Percentiles rank a stretch among this genome's conserved stretches.
Conservation (phyloP, 140 eudicot genomes). For the Erigeron philadelphicus region DNA sequence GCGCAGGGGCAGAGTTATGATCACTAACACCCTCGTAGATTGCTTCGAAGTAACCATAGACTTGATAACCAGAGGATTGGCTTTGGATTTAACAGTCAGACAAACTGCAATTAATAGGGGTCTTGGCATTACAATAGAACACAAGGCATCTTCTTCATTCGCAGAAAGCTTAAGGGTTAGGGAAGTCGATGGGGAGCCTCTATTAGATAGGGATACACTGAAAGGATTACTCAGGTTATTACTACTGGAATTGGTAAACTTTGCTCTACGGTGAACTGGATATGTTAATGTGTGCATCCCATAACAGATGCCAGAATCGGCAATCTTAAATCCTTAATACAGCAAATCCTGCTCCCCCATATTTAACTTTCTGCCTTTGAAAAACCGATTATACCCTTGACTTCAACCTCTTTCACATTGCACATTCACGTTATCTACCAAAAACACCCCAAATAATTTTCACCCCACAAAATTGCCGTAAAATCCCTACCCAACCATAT, state of each 20-base stretch:
- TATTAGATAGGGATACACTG: constrained; percentile 72
- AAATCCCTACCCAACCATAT: too few relatives aligned
- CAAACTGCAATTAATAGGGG: constrained; percentile 78
- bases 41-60: constrained; percentile 76
- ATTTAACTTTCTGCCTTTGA: too few relatives aligned
- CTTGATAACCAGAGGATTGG: constrained; percentile 59
- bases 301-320: too few relatives aligned
- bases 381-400: too few relatives aligned
- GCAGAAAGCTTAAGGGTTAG: constrained; percentile 56
- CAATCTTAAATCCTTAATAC: too few relatives aligned
- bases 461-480: too few relatives aligned
- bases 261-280: too few relatives aligned
- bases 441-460: too few relatives aligned
- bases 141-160: constrained; percentile 48
- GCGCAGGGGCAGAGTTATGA: constrained; percentile 86
- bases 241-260: constrained; percentile 58
- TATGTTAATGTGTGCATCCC: too few relatives aligned
- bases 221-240: constrained; percentile 74
- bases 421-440: too few relatives aligned
- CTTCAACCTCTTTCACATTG: too few relatives aligned
- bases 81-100: constrained; percentile 75
- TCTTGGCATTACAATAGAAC: constrained; percentile 63
- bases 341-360: too few relatives aligned
- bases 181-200: constrained; percentile 93
- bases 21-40: constrained; percentile 76